Percentiles rank a stretch among this genome's conserved stretches.
Evolutionary conservation across 2,329 filamentous ascomycete genomes (phyloP).

Genomic region (Zymoseptoria ardabiliae): DNA sequence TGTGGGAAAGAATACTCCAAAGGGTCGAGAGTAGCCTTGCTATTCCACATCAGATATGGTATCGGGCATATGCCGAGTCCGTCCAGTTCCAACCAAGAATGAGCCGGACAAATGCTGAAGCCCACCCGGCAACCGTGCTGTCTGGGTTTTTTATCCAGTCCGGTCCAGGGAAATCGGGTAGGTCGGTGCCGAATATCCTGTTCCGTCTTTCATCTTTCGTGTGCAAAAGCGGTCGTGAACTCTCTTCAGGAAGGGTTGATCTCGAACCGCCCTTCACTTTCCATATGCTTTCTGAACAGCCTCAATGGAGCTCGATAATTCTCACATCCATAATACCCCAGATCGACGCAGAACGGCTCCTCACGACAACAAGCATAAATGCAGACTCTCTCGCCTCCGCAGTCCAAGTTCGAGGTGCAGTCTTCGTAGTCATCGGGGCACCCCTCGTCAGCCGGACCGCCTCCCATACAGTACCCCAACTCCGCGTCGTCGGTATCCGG

Average conservation of each 20-base stretch:
- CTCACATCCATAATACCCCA: conserved; percentile 7
- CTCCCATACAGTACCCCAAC: conserved; percentile 12
- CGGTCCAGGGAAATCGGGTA: no score
- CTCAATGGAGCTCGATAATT: neutral
- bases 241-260: neutral
- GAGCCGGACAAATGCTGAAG: neutral
- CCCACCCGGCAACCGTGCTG: no score
- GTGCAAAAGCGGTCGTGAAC: neutral
- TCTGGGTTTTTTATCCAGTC: no score
- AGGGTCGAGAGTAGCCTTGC: neutral
- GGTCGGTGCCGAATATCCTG: neutral
- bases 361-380: conserved; percentile 15
- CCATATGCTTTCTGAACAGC: neutral
- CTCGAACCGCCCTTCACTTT: neutral
- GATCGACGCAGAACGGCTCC: conserved; percentile 16
- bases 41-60: neutral
- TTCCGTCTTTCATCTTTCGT: neutral
- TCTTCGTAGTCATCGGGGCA: conserved; percentile 13
- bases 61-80: neutral
- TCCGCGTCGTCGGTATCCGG: conserved; percentile 10
- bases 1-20: neutral
- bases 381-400: conserved; percentile 11
- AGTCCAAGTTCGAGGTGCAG: conserved; percentile 11
- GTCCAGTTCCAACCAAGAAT: neutral
- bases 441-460: conserved; percentile 4